Base-by-base conservation (phyloP, 2,329 filamentous ascomycete species). In the Colletotrichum musicola region DNA sequence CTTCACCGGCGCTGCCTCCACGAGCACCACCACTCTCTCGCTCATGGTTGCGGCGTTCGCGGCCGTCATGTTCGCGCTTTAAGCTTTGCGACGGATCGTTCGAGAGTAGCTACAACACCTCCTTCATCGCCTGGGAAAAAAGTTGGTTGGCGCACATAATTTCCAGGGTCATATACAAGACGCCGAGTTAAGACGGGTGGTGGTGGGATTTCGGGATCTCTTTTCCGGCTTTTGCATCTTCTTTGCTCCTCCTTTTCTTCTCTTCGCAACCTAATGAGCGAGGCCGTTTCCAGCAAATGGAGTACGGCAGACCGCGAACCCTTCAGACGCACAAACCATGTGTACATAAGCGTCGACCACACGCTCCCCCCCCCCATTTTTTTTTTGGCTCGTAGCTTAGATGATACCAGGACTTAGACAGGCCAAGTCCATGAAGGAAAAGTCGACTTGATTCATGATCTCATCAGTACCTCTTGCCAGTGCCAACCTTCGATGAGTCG, bases 11-110 rank as follows among this genome's bases (percentile, higher is more conserved):
- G 64, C 62, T 4, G 71, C 68, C 25, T 71, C 71, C 18, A 44
- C 69, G 5, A 72, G 64, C 30, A 42, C 66, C 47, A 60, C n/a
- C 56, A 67, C 25, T 27, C 58, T 18, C 40, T 57, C 22, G 64
- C 68, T 35, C 68, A 55, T 66, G 30, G 14, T 70, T 1, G 42
- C 68, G 35, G 71, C 69, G 40, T 72, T 74, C 22, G 74, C 64
- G 7, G 74, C 71, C 12, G 74, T 71, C 56, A 53, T 72, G 58
- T 72, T 76, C 58, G 51, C 71, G 62, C 70, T 76, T 16, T 74
- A 50, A 71, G 42, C 9, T 30, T 18, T n/a, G 20, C 5, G 13
- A 14, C 50, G 10, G 30, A 14, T 16, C 18, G 20, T 18, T 12
- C 18, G n/a, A 49, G 12, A 49, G 18, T 10, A 35, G 9, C 30